Evolutionary conservation across 1,284 basidiomycete species (phyloP).

Genomic region (Neonothopanus nambi): DNA sequence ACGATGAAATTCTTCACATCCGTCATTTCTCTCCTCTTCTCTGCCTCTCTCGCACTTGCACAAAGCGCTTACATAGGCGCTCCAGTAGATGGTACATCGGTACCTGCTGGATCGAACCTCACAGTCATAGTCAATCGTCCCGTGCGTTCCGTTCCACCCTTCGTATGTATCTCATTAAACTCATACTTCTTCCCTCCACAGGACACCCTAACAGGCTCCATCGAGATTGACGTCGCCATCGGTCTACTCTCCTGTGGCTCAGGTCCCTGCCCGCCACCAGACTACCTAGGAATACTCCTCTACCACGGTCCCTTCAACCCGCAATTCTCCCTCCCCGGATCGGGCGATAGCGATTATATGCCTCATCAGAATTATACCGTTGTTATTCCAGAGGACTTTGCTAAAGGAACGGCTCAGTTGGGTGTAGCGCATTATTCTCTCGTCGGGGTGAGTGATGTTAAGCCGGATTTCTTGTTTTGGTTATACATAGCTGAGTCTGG

Average conservation of each 20-base stretch:
- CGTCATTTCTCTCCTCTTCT: neutral
- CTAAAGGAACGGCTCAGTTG: conserved; percentile 6
- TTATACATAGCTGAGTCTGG: too few relatives aligned
- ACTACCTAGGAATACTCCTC: conserved; percentile 4
- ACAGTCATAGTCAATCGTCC: conserved; percentile 7
- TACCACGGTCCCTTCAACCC: conserved; percentile 10
- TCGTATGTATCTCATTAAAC: too few relatives aligned
- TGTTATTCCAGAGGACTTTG: neutral
- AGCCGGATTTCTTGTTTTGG: too few relatives aligned
- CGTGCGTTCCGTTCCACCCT: neutral
- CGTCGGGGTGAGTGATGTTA: conserved; percentile 9
- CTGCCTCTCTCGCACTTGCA: neutral
- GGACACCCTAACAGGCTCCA: conserved; percentile 6
- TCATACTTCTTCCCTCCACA: neutral
- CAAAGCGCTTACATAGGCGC: conserved; percentile 9
- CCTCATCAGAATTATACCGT: conserved; percentile 11
- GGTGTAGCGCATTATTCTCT: conserved; percentile 7
- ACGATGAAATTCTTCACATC: conserved; percentile 4
- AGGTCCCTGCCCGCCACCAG: neutral
- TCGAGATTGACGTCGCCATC: conserved; percentile 3
- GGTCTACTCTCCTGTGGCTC: conserved; percentile 2
- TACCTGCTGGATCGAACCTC: conserved; percentile 1
- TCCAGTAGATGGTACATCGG: conserved; percentile 1
- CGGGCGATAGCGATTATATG: neutral
- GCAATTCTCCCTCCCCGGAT: conserved; percentile 5